These are phyloP conservation scores for Populus tremula DNA, from an alignment of 345 rosid species.

Conservation along the genomic window DNA sequence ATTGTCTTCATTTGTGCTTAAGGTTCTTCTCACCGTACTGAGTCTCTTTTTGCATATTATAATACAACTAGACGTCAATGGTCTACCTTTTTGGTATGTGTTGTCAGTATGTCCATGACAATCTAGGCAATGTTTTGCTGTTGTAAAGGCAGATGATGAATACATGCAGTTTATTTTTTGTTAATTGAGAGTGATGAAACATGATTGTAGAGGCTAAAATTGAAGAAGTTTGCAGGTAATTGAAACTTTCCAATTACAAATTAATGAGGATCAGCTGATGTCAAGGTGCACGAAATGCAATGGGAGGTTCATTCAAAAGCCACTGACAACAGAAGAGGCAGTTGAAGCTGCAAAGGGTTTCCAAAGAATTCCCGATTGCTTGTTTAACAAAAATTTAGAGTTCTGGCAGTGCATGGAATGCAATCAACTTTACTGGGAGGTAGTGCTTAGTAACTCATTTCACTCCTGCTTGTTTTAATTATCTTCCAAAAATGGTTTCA, in stretches of 20 bases:
- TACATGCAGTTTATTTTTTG: not conserved
- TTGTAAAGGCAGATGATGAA: not conserved
- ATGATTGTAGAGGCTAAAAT: conserved; percentile 2
- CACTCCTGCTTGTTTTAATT: not conserved
- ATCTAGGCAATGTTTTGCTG: not conserved
- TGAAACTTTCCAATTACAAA: conserved; percentile 60
- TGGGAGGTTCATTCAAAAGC: conserved; percentile 84
- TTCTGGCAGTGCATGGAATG: conserved; percentile 99
- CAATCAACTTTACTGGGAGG: conserved; percentile 97
- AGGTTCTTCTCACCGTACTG: not conserved
- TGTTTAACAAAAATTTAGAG: conserved; percentile 76
- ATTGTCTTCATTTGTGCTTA: not conserved
- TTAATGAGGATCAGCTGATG: conserved; percentile 74
- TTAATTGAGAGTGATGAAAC: not conserved
- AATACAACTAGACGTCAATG: not conserved
- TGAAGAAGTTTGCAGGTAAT: conserved; percentile 51
- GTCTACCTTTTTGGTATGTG: not conserved
- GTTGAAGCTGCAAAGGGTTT: conserved; percentile 91
- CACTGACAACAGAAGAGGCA: conserved; percentile 75
- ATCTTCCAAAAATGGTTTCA: not conserved
- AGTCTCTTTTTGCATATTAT: not conserved
- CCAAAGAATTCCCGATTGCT: conserved; percentile 80
- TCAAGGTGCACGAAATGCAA: conserved; percentile 95
- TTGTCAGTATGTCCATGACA: not conserved
- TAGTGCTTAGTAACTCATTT: conserved; percentile 18